A percentile compares a stretch with the other conserved stretches of the same genome.
Evolutionary conservation across 768 basidiomycete genomes (phyloP).

Genomic region (Leucosporidium scottii): DNA sequence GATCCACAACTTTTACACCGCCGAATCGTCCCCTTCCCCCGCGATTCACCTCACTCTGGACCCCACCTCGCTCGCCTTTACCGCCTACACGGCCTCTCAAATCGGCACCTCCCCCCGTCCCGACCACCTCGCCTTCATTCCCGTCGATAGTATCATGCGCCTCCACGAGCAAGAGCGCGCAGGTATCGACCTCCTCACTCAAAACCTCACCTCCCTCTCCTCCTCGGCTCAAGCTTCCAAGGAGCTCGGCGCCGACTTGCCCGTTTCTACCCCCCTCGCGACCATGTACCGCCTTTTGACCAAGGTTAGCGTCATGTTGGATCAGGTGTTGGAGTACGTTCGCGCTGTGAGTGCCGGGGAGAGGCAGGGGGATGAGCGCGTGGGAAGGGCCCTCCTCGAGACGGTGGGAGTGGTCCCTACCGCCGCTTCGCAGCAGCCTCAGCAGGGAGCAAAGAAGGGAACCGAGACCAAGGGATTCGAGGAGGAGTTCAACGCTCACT

Average conservation of each 20-base stretch:
- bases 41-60: slow-evolving; percentile 88
- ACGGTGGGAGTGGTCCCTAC: slow-evolving; percentile 56
- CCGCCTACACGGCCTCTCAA: slow-evolving; percentile 75
- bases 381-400: slow-evolving; percentile 87
- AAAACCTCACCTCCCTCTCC: slow-evolving; percentile 15
- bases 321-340: slow-evolving; percentile 78
- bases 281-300: slow-evolving; percentile 67
- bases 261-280: slow-evolving; percentile 62
- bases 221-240: background rate
- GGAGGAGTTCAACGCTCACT: slow-evolving; percentile 58
- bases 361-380: slow-evolving; percentile 66
- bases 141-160: slow-evolving; percentile 77
- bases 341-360: slow-evolving; percentile 71
- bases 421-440: background rate
- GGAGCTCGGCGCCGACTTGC: slow-evolving; percentile 1
- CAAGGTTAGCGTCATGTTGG: slow-evolving; percentile 67
- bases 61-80: slow-evolving; percentile 74
- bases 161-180: slow-evolving; percentile 77
- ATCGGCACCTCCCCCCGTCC: slow-evolving; percentile 82
- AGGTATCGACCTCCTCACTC: slow-evolving; percentile 56
- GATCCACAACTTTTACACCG: slow-evolving; percentile 94
- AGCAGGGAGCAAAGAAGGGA: background rate
- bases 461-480: slow-evolving; percentile 53
- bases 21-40: slow-evolving; percentile 79
- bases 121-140: slow-evolving; percentile 91